Percentiles rank a stretch among this genome's conserved stretches.
Evolutionary conservation across 345 rosid genomes (phyloP).

Genomic region (Hirschfeldia incana): DNA sequence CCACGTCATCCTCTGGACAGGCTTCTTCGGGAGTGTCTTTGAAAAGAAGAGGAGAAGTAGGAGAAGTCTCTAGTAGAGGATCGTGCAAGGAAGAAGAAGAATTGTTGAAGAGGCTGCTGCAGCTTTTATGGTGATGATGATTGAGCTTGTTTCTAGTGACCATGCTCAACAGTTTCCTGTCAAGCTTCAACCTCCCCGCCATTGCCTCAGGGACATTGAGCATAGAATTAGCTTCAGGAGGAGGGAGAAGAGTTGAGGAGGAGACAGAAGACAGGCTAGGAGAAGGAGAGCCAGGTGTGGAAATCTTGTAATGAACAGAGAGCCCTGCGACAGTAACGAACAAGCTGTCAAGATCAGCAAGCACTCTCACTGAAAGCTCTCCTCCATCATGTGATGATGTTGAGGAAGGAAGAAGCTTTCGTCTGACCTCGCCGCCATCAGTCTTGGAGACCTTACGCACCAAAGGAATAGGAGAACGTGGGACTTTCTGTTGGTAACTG

Average conservation of each 20-base stretch:
- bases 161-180: conserved; percentile 51
- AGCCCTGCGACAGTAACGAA: conserved; percentile 66
- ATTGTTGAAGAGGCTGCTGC: conserved; percentile 66
- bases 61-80: conserved; percentile 68
- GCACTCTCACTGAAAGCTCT: conserved; percentile 65
- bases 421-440: conserved; percentile 62
- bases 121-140: conserved; percentile 70
- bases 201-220: conserved; percentile 48
- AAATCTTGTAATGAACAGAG: conserved; percentile 81
- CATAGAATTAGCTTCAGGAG: conserved; percentile 47
- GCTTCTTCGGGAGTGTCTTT: conserved; percentile 60
- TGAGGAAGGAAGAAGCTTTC: conserved; percentile 55
- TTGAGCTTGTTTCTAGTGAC: conserved; percentile 53
- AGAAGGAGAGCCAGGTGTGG: conserved; percentile 56
- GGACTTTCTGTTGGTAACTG: conserved; percentile 72
- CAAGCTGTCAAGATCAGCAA: conserved; percentile 82
- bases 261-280: conserved; percentile 44
- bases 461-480: conserved; percentile 84
- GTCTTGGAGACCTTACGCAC: conserved; percentile 66
- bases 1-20: conserved; percentile 27
- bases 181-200: conserved; percentile 65
- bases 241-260: conserved; percentile 35
- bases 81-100: conserved; percentile 71
- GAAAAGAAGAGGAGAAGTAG: conserved; percentile 53
- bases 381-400: conserved; percentile 50